Evolutionary conservation across 176 grass and related monocot genomes (phyloP).

Genomic region (Oryza australiensis): DNA sequence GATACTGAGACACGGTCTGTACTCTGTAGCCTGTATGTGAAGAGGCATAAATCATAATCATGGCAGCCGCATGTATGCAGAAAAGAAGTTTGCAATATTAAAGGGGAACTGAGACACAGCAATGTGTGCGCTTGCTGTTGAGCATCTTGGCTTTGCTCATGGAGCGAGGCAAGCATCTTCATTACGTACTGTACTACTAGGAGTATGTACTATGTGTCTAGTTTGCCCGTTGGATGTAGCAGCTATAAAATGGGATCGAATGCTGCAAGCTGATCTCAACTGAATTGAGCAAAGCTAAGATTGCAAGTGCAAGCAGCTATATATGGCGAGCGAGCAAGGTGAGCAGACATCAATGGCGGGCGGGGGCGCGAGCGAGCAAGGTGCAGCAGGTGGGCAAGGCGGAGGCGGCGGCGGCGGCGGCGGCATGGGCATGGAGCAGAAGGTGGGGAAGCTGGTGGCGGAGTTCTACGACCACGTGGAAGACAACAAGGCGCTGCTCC

Average conservation of each 20-base stretch:
- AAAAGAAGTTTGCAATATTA: not conserved
- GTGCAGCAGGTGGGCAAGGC: not conserved
- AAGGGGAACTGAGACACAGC: too few relatives aligned
- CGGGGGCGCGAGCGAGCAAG: not conserved
- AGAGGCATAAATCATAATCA: not conserved
- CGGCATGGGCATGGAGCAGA: not conserved
- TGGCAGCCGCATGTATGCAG: not conserved
- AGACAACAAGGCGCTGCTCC: not conserved
- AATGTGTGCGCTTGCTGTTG: not conserved
- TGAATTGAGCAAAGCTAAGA: not conserved
- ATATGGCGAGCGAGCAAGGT: not conserved
- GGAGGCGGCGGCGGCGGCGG: too few relatives aligned
- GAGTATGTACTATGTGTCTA: too few relatives aligned
- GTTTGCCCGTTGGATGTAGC: not conserved
- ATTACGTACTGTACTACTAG: not conserved
- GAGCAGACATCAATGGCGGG: not conserved
- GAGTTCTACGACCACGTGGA: not conserved
- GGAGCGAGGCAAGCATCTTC: conserved; percentile 44
- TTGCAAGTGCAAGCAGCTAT: not conserved
- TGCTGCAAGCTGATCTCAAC: not conserved
- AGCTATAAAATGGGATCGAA: not conserved
- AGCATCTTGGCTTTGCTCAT: conserved; percentile 40
- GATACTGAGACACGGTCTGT: not conserved
- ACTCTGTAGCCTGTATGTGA: not conserved
- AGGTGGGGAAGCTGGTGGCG: not conserved